These are phyloP conservation scores for Trifolium fragiferum DNA, from an alignment of 306 rosid species.

Conservation along the genomic window DNA sequence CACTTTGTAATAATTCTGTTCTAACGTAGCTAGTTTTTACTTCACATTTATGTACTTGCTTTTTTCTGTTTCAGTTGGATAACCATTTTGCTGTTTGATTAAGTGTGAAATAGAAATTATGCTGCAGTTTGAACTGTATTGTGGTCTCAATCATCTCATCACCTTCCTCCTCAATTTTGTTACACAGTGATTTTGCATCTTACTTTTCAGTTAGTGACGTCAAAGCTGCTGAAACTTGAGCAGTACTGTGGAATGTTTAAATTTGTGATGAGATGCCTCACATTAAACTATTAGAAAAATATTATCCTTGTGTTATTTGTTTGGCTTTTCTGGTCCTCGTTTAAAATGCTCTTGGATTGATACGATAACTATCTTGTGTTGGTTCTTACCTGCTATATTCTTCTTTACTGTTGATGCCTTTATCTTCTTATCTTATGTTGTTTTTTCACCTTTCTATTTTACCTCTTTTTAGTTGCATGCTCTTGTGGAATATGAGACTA, in stretches of 20 bases:
- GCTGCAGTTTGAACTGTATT: too few relatives aligned
- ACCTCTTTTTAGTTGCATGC: conserved; percentile 70
- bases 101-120: background rate
- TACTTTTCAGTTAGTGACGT: background rate
- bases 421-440: conserved; percentile 15
- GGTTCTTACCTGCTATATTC: conserved; percentile 13
- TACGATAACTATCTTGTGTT: conserved; percentile 26
- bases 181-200: background rate
- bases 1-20: conserved; percentile 18
- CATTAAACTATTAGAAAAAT: background rate
- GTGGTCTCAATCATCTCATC: background rate
- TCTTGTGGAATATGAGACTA: conserved; percentile 85
- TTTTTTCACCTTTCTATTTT: conserved; percentile 16
- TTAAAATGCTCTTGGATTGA: conserved; percentile 26
- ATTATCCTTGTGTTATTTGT: conserved; percentile 12
- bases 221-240: conserved; percentile 5
- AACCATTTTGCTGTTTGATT: conserved; percentile 3
- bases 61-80: conserved; percentile 3
- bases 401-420: conserved; percentile 29
- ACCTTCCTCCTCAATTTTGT: conserved; percentile 6
- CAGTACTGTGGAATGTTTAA: background rate
- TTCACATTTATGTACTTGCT: conserved; percentile 1
- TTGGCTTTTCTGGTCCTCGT: conserved; percentile 9
- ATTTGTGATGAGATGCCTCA: conserved; percentile 16
- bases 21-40: background rate